These are phyloP conservation scores for Boletus pseudopeckii DNA, from an alignment of 768 basidiomycete genomes.

Conservation along the genomic window DNA sequence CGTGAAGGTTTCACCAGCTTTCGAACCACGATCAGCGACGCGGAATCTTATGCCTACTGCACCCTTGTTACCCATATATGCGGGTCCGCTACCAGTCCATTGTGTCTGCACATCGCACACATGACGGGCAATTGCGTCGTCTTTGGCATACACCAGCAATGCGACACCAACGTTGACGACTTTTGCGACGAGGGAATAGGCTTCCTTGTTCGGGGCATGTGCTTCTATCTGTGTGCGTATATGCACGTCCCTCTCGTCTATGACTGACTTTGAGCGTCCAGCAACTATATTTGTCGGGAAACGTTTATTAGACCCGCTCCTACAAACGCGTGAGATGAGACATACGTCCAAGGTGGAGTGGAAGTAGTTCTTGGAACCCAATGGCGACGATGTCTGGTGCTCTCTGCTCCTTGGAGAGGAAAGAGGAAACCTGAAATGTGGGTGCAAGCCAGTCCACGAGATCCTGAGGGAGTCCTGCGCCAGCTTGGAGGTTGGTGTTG, in stretches of 20 bases:
- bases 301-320: conserved; percentile 1
- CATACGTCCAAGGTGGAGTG: conserved; percentile 82
- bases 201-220: conserved; percentile 67
- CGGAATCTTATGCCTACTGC: conserved; percentile 87
- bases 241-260: conserved; percentile 64
- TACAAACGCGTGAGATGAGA: conserved; percentile 17
- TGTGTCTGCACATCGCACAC: conserved; percentile 66
- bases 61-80: conserved; percentile 91
- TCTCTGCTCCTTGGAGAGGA: conserved; percentile 58
- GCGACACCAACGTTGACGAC: conserved; percentile 86
- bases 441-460: conserved; percentile 91
- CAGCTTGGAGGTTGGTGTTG: conserved; percentile 87
- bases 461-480: conserved; percentile 71
- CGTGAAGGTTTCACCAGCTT: conserved; percentile 78
- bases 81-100: conserved; percentile 72
- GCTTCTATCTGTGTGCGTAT: conserved; percentile 73
- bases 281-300: conserved; percentile 49
- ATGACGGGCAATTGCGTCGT: conserved; percentile 58
- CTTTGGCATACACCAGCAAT: conserved; percentile 80
- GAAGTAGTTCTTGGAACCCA: conserved; percentile 91
- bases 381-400: conserved; percentile 88
- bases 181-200: conserved; percentile 75
- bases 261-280: conserved; percentile 68
- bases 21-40: conserved; percentile 51
- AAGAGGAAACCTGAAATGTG: conserved; percentile 69